A percentile compares a stretch with the other conserved stretches of the same genome.
Evolutionary conservation across 1,284 basidiomycete genomes (phyloP).

Genomic region (Naganishia sp.): DNA sequence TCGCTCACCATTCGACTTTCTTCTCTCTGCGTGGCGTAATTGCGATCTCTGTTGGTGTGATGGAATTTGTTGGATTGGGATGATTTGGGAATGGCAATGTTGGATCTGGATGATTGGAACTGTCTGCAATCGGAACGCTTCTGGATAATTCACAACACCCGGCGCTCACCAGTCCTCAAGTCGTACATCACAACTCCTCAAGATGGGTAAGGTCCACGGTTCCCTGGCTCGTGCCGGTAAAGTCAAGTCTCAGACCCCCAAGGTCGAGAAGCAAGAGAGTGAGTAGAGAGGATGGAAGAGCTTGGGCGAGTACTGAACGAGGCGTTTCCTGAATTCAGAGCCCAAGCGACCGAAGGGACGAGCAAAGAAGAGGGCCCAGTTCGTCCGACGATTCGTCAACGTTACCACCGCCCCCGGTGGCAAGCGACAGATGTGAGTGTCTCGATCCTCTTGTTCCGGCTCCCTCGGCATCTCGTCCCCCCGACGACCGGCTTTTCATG

Average conservation of each 20-base stretch:
- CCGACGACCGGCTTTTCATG: slow-evolving; percentile 35
- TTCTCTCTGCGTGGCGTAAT: not conserved
- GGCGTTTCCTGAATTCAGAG: slow-evolving; percentile 11
- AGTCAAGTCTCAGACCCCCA: slow-evolving; percentile 96
- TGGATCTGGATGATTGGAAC: not conserved
- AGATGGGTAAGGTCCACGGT: slow-evolving; percentile 73
- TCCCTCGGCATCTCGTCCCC: not conserved
- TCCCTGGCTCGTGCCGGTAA: slow-evolving; percentile 99
- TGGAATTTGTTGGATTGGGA: not conserved
- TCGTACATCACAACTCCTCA: slow-evolving; percentile 28
- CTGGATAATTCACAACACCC: not conserved
- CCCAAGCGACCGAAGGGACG: slow-evolving; percentile 72
- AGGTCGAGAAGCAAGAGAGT: slow-evolving; percentile 93
- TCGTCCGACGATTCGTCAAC: slow-evolving; percentile 90
- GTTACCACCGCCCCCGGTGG: slow-evolving; percentile 85
- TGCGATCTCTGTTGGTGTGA: slow-evolving; percentile 1
- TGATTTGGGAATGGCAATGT: too few relatives aligned
- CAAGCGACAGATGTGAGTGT: slow-evolving; percentile 91
- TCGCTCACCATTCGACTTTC: slow-evolving; percentile 9
- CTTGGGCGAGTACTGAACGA: not conserved
- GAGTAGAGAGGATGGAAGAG: not conserved
- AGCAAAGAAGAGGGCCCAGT: slow-evolving; percentile 92
- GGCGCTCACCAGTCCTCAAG: slow-evolving; percentile 5
- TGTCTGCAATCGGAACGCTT: not conserved
- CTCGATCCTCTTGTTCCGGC: slow-evolving; percentile 19